Evolutionary conservation across 2,329 filamentous ascomycete species (phyloP), one percentile per base, ranked within the genome.

Genomic region (Fusarium dimerum): DNA sequence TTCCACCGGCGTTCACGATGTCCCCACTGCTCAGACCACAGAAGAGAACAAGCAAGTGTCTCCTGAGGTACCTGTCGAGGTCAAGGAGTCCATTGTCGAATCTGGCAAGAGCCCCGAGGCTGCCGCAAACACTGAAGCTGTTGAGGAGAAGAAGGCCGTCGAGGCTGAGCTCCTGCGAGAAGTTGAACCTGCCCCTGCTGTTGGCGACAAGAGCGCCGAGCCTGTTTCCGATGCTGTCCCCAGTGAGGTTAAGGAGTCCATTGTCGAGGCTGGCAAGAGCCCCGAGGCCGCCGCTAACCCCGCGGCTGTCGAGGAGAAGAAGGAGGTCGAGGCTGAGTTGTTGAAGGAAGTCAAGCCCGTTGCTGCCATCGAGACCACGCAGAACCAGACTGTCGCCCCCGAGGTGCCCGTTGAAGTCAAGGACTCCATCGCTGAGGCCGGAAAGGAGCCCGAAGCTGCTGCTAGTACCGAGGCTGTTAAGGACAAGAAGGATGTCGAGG

Each of bases 401-500:
- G 72, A 78, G 54, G 79, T 83, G 3, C 82, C 82, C 46, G 66
- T 69, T 36, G 75, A 80, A 58, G 82, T 85, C 20, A 80, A 80
- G 70, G 74, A 82, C 61, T 83, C 81, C 9, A 80, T 84, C 46
- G 67, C 71, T 40, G 76, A 80, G 62, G 79, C 87, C n/a, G 80
- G 83, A 47, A 69, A 78, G 63, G 78, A 76, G 56, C 86, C 89
- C 9, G 90, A 93, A 72, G 89, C 89, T 30, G 82, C 88, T 40
- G 81, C 81, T 50, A 87, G 84, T 70, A 75, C 83, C 2, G 78
- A 79, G 52, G 87, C 85, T 17, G 88, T 93, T 7, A 74, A 80
- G 54, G 88, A 92, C 64, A 93, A 93, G 81, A 83, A 82, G 68
- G 79, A 77, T 8, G 78, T 91, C 7, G 90, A 94, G 75, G 71